Evolutionary conservation across 2,329 filamentous ascomycete species (phyloP).

Genomic region (Xylaria sp.): DNA sequence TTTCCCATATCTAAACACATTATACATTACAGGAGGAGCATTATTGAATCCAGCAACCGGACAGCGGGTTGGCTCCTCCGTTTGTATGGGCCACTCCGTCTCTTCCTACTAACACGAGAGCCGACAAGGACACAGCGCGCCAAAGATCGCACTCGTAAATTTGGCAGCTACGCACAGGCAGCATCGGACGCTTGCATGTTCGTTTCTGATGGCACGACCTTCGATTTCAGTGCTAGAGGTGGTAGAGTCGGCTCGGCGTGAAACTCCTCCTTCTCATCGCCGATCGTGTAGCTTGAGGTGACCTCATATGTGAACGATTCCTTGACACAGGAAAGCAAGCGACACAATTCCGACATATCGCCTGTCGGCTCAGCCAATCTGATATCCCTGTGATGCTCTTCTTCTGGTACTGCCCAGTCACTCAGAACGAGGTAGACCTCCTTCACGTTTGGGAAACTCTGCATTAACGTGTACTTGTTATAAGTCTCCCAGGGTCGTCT

Average conservation of each 20-base stretch:
- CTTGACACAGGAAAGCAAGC: constrained; percentile 34
- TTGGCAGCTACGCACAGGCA: constrained; percentile 3
- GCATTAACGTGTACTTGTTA: constrained; percentile 51
- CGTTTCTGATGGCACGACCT: constrained; percentile 13
- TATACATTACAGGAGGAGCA: background rate
- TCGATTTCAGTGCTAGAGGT: constrained; percentile 35
- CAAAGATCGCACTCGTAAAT: background rate
- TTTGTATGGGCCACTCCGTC: background rate
- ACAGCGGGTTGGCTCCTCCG: background rate
- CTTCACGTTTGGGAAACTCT: constrained; percentile 43
- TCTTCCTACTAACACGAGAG: constrained; percentile 7
- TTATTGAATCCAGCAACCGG: background rate
- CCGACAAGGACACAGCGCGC: background rate
- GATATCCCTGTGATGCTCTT: constrained; percentile 20
- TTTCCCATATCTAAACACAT: background rate
- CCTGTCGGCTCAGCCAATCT: constrained; percentile 28
- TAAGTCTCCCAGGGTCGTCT: constrained; percentile 55
- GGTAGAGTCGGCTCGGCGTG: constrained; percentile 29
- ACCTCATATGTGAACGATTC: constrained; percentile 37
- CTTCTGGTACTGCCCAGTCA: constrained; percentile 11
- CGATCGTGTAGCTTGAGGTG: constrained; percentile 30
- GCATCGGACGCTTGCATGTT: background rate
- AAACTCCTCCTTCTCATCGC: constrained; percentile 24
- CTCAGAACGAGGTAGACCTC: constrained; percentile 43
- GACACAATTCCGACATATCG: constrained; percentile 26